Evolutionary conservation across 768 basidiomycete species (phyloP).

Genomic region (Trametes gibbosa): DNA sequence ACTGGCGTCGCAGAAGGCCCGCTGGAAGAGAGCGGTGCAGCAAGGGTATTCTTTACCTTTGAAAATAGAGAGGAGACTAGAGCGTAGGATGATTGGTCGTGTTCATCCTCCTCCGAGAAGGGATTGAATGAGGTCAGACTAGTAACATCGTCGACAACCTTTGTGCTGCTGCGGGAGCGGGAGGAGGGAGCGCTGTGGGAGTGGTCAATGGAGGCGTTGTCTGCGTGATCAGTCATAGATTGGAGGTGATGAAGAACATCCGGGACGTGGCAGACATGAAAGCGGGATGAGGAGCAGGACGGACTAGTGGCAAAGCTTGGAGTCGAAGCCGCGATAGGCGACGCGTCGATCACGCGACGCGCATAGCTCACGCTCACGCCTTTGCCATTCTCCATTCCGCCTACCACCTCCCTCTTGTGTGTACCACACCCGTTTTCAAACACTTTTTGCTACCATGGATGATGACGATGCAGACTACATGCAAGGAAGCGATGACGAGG

Average conservation of each 20-base stretch:
- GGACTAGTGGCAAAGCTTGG: not conserved
- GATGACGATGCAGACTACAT: constrained; percentile 94
- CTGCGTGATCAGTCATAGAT: constrained; percentile 35
- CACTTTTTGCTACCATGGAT: constrained; percentile 54
- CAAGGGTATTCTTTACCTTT: constrained; percentile 76
- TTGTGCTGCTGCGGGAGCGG: constrained; percentile 62
- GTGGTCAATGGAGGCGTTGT: constrained; percentile 22
- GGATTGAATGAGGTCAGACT: constrained; percentile 87
- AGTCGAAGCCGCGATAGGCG: constrained; percentile 9
- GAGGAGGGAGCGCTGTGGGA: constrained; percentile 37
- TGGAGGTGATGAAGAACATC: constrained; percentile 1
- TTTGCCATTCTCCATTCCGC: not conserved
- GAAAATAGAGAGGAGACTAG: constrained; percentile 79
- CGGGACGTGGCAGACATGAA: constrained; percentile 13
- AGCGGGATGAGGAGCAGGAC: not conserved
- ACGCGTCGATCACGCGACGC: constrained; percentile 20
- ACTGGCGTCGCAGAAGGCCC: constrained; percentile 35
- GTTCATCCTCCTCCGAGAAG: constrained; percentile 90
- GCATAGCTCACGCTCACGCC: not conserved
- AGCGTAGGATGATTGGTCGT: constrained; percentile 84
- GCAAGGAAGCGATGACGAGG: constrained; percentile 87
- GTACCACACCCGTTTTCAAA: not conserved
- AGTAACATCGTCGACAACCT: constrained; percentile 56
- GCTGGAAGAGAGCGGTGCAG: constrained; percentile 58
- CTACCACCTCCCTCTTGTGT: not conserved